A percentile compares a stretch with the other conserved stretches of the same genome.
These are phyloP conservation scores for Pulveroboletus frians DNA, from an alignment of 768 basidiomycete species.

Conservation along the genomic window DNA sequence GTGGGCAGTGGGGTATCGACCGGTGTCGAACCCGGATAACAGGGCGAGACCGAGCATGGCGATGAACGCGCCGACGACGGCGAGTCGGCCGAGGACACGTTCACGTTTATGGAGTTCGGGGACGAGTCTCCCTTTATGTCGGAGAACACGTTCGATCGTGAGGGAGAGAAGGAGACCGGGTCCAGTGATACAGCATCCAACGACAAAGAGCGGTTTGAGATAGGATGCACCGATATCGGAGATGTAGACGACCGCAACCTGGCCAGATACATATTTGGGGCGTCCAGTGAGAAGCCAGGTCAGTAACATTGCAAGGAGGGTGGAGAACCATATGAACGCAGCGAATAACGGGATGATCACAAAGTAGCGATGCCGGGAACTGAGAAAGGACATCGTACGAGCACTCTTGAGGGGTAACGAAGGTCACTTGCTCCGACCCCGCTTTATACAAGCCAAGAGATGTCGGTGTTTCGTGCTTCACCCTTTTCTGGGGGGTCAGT, in stretches of 20 bases:
- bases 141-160: slow-evolving; percentile 54
- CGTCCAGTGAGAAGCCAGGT: slow-evolving; percentile 66
- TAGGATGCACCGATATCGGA: slow-evolving; percentile 72
- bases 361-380: slow-evolving; percentile 48
- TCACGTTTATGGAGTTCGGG: slow-evolving; percentile 57
- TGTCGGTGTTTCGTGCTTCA: too few species aligned
- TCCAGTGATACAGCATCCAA: slow-evolving; percentile 16
- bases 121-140: slow-evolving; percentile 64
- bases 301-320: slow-evolving; percentile 61
- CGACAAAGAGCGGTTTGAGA: slow-evolving; percentile 72
- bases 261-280: slow-evolving; percentile 44
- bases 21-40: slow-evolving; percentile 68
- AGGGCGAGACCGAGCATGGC: slow-evolving; percentile 52
- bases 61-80: slow-evolving; percentile 37
- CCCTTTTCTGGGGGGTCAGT: not conserved
- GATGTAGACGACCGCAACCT: slow-evolving; percentile 63
- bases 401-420: not conserved
- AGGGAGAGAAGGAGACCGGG: slow-evolving; percentile 58
- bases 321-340: slow-evolving; percentile 63
- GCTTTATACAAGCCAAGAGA: slow-evolving; percentile 4
- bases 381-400: slow-evolving; percentile 13
- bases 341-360: slow-evolving; percentile 59
- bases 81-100: slow-evolving; percentile 47
- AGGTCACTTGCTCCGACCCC: not conserved
- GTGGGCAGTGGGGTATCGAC: slow-evolving; percentile 47